Conservation (phyloP, 2,329 filamentous ascomycete genomes). For the Bisporella sp. region DNA sequence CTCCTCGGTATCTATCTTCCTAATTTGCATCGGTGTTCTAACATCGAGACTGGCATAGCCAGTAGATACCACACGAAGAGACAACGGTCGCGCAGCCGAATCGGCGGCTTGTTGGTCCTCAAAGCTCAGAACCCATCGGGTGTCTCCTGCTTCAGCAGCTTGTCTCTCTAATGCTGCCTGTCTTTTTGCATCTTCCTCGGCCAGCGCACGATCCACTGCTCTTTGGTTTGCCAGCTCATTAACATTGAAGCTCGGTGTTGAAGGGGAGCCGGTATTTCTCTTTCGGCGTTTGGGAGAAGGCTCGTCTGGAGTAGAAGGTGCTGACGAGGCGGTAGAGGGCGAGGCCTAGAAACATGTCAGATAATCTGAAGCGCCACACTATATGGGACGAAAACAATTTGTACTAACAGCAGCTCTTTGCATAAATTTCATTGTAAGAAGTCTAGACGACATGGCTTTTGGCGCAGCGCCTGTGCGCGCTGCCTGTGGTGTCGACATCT, state of each 20-base stretch:
- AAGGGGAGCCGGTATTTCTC: conserved; percentile 27
- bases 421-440: conserved; percentile 98
- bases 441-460: conserved; percentile 75
- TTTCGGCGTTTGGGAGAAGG: conserved; percentile 60
- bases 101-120: conserved; percentile 29
- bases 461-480: conserved; percentile 32
- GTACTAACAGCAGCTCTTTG: conserved; percentile 61
- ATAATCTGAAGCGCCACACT: no score
- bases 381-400: no score
- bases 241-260: conserved; percentile 29
- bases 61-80: conserved; percentile 53
- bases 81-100: conserved; percentile 25
- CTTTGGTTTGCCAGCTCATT: conserved; percentile 47
- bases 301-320: conserved; percentile 39
- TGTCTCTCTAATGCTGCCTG: conserved; percentile 54
- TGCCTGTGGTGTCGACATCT: conserved; percentile 19
- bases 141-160: conserved; percentile 58
- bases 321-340: conserved; percentile 37
- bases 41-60: conserved; percentile 47
- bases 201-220: conserved; percentile 55
- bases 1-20: conserved; percentile 20
- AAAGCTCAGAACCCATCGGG: conserved; percentile 67
- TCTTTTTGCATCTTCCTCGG: conserved; percentile 60
- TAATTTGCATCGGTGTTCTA: conserved; percentile 10
- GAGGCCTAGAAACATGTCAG: conserved; percentile 20